Evolutionary conservation across 306 rosid genomes (phyloP), one percentile per base, ranked within the genome.

Genomic region (Arachis stenosperma): DNA sequence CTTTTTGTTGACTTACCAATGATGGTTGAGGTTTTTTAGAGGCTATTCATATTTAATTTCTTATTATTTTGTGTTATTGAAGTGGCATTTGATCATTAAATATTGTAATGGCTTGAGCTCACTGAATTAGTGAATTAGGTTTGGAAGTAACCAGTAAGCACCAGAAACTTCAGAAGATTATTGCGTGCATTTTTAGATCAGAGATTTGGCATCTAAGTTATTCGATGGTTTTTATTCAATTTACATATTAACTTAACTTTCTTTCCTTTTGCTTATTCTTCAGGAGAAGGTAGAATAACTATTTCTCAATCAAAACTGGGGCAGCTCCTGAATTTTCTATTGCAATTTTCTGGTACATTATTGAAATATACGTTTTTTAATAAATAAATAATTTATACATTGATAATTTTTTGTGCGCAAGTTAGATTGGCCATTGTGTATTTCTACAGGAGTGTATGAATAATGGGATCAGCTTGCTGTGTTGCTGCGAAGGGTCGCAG

Each of bases 401-500:
- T 15, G 40, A 73, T 54, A 64, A 22, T 17, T 67, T 52, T 59
- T 47, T 55, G 48, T 27, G 39, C 55, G 2, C 13, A 6, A 61
- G 75, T 61, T 75, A 33, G 64, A 58, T 68, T 71, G 75, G 57
- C 61, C 39, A 39, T 72, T 65, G 12, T 61, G 59, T 43, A 71
- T 81, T 61, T 61, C 71, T 54, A 67, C 74, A 71, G 81, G 42
- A 33, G 37, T 33, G 37, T 33, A 33, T 33, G 37, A 70, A 61
- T 51, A 74, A 86, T 86, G 90, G 90, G 90, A 52, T 79, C 90
- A n/a, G 88, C 75, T 76, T 86, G 90, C 74, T 86, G 90, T 56
- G 83, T 81, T 76, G 82, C 90, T 75, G 86, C 79, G 57, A 86
- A 77, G 76, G 82, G 73, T 64, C 69, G 36, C 36, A 78, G 69